phyloP scores from a whole-genome alignment of 2,329 filamentous ascomycete genomes.

The Ciborinia camelliae region DNA sequence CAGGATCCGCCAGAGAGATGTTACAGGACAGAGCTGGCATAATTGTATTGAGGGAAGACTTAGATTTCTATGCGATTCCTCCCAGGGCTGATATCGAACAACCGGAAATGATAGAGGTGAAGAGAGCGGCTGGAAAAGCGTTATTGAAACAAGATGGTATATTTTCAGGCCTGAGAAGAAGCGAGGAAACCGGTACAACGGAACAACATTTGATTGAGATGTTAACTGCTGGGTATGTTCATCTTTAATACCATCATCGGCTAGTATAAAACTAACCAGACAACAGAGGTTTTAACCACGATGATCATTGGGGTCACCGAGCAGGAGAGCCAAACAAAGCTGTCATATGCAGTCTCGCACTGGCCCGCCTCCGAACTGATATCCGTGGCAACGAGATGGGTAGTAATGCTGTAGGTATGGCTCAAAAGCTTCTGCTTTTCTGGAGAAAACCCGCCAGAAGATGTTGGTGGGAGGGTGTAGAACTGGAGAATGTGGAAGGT shows the following conservation, averaged over 20 bases:
- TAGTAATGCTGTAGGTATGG: conserved; percentile 88
- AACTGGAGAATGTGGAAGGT: conserved; percentile 83
- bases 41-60: conserved; percentile 91
- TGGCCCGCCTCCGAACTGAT: conserved; percentile 89
- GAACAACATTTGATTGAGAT: conserved; percentile 99
- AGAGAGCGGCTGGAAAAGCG: conserved; percentile 84
- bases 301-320: conserved; percentile 92
- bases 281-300: conserved; percentile 86
- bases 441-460: conserved; percentile 95
- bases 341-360: conserved; percentile 92
- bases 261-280: neutral
- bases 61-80: conserved; percentile 97
- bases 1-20: conserved; percentile 69
- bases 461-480: conserved; percentile 99
- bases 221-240: conserved; percentile 88
- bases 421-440: conserved; percentile 94
- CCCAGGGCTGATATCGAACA: conserved; percentile 80
- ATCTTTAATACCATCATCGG: neutral
- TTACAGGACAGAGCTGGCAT: conserved; percentile 87
- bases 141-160: conserved; percentile 88
- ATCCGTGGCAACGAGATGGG: conserved; percentile 75
- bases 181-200: conserved; percentile 92
- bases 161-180: conserved; percentile 91
- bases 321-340: conserved; percentile 98
- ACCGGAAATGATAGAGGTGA: conserved; percentile 91